These are phyloP conservation scores for Macrocybe gigantea DNA, from an alignment of 768 basidiomycete genomes.

Conservation along the genomic window DNA sequence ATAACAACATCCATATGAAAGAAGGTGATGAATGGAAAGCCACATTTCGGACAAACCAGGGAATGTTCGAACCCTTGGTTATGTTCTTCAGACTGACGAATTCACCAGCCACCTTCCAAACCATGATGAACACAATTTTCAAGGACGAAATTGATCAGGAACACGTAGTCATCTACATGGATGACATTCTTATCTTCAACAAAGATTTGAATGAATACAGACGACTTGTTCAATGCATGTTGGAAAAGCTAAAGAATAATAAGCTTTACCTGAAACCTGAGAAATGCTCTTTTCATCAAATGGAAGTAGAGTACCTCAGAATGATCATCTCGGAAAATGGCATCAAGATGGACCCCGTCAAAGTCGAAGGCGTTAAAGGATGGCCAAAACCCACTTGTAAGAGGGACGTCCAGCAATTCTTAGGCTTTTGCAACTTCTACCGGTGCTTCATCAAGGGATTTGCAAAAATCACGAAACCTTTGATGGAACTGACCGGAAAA, in stretches of 20 bases:
- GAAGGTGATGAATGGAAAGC: constrained; percentile 37
- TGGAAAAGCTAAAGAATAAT: constrained; percentile 16
- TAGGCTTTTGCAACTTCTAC: constrained; percentile 36
- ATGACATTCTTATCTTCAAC: constrained; percentile 34
- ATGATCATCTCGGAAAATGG: constrained; percentile 14
- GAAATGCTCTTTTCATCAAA: constrained; percentile 24
- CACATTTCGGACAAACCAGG: constrained; percentile 27
- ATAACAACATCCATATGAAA: constrained; percentile 27
- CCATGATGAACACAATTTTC: constrained; percentile 31
- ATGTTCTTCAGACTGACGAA: constrained; percentile 35
- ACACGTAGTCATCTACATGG: constrained; percentile 26
- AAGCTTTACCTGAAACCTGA: constrained; percentile 23
- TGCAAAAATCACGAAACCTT: constrained; percentile 16
- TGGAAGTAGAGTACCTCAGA: constrained; percentile 19
- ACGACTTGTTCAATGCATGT: constrained; percentile 10
- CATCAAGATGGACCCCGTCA: constrained; percentile 25
- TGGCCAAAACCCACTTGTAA: constrained; percentile 12
- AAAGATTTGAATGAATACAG: constrained; percentile 14
- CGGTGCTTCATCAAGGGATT: constrained; percentile 24
- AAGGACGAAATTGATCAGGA: constrained; percentile 18
- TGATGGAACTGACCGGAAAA: constrained; percentile 16
- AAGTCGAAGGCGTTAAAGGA: constrained; percentile 19
- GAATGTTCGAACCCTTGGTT: constrained; percentile 29
- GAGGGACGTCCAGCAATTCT: constrained; percentile 30
- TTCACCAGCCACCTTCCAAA: constrained; percentile 23